A percentile compares a stretch with the other conserved stretches of the same genome.
phyloP scores from a whole-genome alignment of 192 early-diverging fungal genomes.

The Coemansia sp. region DNA sequence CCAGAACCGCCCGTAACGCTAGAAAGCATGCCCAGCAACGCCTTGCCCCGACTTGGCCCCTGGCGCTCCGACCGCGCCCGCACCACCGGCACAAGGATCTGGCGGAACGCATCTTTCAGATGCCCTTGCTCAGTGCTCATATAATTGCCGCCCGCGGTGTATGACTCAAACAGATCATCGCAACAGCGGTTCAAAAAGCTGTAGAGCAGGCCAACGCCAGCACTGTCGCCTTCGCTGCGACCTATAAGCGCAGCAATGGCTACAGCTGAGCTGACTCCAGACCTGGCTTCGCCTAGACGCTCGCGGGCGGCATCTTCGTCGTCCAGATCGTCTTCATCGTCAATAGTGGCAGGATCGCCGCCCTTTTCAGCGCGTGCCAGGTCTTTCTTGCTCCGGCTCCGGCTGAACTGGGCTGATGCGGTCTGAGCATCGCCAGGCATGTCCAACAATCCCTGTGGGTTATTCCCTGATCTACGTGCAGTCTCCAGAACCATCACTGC shows the following conservation, averaged over 20 bases:
- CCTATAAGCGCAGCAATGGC: constrained; percentile 51
- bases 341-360: constrained; percentile 20
- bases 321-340: constrained; percentile 44
- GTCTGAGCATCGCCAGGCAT: constrained; percentile 40
- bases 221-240: constrained; percentile 49
- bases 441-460: constrained; percentile 44
- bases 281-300: constrained; percentile 41
- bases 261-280: constrained; percentile 44
- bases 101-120: constrained; percentile 64
- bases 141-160: constrained; percentile 86
- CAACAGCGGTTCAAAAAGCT: constrained; percentile 82
- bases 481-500: constrained; percentile 48
- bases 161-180: constrained; percentile 94
- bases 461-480: constrained; percentile 39
- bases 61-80: constrained; percentile 43
- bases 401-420: constrained; percentile 49
- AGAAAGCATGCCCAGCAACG: constrained; percentile 48
- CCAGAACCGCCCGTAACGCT: constrained; percentile 29
- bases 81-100: constrained; percentile 52
- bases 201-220: constrained; percentile 57
- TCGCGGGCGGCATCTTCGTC: constrained; percentile 44
- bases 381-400: constrained; percentile 48
- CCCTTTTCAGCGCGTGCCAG: constrained; percentile 1
- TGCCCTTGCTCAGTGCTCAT: constrained; percentile 73
- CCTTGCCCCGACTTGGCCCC: constrained; percentile 36